phyloP scores from a whole-genome alignment of 345 rosid genomes.

The Populus simonii region DNA sequence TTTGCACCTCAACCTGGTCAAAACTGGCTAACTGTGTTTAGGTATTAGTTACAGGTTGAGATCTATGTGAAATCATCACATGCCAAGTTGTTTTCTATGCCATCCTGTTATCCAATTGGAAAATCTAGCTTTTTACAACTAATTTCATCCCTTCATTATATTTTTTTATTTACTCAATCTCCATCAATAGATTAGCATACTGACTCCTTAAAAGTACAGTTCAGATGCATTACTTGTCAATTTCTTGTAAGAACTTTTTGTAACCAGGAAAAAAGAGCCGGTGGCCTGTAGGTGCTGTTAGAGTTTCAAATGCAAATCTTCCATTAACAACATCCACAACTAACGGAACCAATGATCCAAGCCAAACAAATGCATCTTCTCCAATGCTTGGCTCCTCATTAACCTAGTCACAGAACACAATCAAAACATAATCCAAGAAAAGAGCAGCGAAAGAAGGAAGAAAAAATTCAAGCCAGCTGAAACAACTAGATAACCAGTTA shows the following conservation, averaged over 20 bases:
- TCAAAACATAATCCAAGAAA: neutral
- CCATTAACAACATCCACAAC: conserved; percentile 63
- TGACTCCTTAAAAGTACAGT: neutral
- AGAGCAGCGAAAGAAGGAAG: too few relatives aligned
- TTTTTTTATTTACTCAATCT: too few relatives aligned
- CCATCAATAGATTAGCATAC: neutral
- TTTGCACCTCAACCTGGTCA: too few relatives aligned
- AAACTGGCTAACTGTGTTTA: too few relatives aligned
- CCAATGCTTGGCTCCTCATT: conserved; percentile 67
- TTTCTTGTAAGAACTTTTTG: conserved; percentile 68
- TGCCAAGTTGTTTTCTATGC: too few relatives aligned
- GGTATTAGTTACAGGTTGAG: too few relatives aligned
- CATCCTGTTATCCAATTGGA: too few relatives aligned
- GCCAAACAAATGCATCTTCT: conserved; percentile 83
- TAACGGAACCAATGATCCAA: conserved; percentile 65
- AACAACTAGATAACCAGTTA: too few relatives aligned
- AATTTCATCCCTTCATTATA: neutral
- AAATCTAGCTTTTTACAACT: neutral
- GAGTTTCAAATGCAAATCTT: conserved; percentile 81
- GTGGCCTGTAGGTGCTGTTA: conserved; percentile 66
- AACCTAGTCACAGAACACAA: conserved; percentile 44
- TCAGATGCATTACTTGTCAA: conserved; percentile 50
- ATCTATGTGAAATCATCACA: too few relatives aligned
- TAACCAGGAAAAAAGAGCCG: conserved; percentile 78
- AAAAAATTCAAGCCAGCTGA: too few relatives aligned